Conservation (phyloP, 2,329 filamentous ascomycete genomes). For the Aspergillus nomiae region DNA sequence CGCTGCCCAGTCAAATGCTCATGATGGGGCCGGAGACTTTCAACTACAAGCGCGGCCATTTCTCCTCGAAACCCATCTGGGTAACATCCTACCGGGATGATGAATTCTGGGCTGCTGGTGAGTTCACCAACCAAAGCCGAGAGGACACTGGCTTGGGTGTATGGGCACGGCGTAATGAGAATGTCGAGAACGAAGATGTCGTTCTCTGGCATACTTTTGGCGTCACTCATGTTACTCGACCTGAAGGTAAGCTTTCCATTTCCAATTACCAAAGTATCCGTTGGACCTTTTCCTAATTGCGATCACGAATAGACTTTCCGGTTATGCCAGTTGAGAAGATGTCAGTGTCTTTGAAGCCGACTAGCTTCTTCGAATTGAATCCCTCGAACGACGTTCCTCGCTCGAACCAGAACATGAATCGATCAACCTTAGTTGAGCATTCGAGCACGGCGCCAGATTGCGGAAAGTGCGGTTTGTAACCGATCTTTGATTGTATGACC, state of each 20-base stretch:
- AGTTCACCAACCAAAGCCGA: constrained; percentile 50
- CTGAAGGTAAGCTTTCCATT: not conserved
- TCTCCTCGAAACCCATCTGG: not conserved
- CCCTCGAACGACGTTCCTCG: not conserved
- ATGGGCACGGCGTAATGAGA: not conserved
- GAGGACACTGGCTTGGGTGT: constrained; percentile 35
- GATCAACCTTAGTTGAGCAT: not conserved
- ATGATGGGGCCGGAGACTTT: constrained; percentile 48
- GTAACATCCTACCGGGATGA: constrained; percentile 14
- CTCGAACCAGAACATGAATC: not conserved
- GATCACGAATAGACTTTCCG: not conserved
- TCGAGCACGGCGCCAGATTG: not conserved
- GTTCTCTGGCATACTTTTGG: constrained; percentile 2
- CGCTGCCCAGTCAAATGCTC: constrained; percentile 51
- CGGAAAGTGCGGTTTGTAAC: not conserved
- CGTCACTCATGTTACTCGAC: not conserved
- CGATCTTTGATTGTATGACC: too few species aligned
- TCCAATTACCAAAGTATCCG: not conserved
- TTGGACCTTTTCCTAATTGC: not conserved
- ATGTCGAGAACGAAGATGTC: constrained; percentile 23
- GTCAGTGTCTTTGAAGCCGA: not conserved
- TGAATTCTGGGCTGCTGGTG: constrained; percentile 53
- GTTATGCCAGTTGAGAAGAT: constrained; percentile 4
- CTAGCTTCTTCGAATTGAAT: not conserved
- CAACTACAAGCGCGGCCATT: constrained; percentile 23